A percentile compares a stretch with the other conserved stretches of the same genome.
These are phyloP conservation scores for Spathaspora arborariae DNA, from an alignment of 805 yeast genomes.

Conservation along the genomic window DNA sequence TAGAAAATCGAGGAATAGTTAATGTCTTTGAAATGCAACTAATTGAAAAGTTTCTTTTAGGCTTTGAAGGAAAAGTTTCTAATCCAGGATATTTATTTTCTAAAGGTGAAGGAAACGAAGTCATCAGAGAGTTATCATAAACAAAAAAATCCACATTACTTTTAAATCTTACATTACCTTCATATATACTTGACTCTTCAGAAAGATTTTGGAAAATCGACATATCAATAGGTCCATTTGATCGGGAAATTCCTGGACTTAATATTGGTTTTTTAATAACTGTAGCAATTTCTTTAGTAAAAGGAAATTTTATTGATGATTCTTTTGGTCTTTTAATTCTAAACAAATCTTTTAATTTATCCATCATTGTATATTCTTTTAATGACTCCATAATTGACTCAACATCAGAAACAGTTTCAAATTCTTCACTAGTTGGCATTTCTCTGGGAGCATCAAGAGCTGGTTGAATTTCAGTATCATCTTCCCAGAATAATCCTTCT, in stretches of 20 bases:
- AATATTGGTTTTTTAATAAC: background rate
- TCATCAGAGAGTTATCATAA: background rate
- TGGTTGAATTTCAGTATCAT: background rate
- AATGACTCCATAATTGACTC: slow-evolving; percentile 1
- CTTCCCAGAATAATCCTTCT: background rate
- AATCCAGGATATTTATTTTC: slow-evolving; percentile 1
- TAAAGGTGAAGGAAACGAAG: background rate
- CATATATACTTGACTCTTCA: background rate
- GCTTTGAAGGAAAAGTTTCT: background rate
- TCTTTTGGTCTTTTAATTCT: background rate
- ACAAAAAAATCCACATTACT: slow-evolving; percentile 1
- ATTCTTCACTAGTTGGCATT: background rate
- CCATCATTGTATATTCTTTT: slow-evolving; percentile 1
- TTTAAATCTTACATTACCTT: slow-evolving; percentile 2
- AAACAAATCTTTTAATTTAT: background rate
- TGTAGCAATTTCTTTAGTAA: background rate
- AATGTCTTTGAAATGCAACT: slow-evolving; percentile 1
- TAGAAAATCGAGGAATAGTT: background rate
- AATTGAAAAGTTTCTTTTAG: background rate
- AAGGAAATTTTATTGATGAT: background rate
- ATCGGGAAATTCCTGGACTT: background rate
- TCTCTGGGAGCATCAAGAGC: background rate
- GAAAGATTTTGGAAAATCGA: background rate
- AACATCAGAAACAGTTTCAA: background rate
- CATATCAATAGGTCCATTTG: slow-evolving; percentile 2